Evolutionary conservation across 192 early-diverging fungal genomes (phyloP), one percentile per base, ranked within the genome.

Genomic region (Linnemannia schmuckeri): DNA sequence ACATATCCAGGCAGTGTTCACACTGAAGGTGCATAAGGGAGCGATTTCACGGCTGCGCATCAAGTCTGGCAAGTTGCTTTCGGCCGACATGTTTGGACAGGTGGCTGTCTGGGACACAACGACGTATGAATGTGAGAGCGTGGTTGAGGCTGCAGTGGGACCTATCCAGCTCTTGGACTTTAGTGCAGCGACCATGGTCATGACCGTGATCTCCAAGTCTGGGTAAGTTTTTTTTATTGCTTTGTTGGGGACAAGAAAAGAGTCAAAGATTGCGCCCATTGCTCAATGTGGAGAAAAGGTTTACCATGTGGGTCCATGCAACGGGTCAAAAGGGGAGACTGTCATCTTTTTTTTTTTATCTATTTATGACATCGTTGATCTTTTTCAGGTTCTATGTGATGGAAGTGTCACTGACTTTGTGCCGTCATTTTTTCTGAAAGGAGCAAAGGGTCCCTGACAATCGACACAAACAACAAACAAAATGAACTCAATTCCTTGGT

Each of bases 131-230:
- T 87, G 76, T 20, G 70, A 78, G 27, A 35, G 24, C 9, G 41
- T 81, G 20, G 46, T 87, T 30, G 84, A 81, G 27, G 76, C 79
- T n/a, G 70, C 76, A 3, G 69, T 77, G 37, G 84, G 84, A 18
- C 79, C 84, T 15, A 81, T 87, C 35, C 79, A 78, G 27, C 42
- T 87, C 33, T 35, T 87, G 75, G 84, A 87, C 66, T 87, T 87
- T 80, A 81, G 84, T 78, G 71, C 63, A 22, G 61, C 52, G 8
- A 46, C 70, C 22, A 87, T 87, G 84, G 33, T 87, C 17, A 81
- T 81, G 79, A 81, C 84, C 0, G 84, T 78, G 30, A 70, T 87
- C 27, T 87, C 84, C 10, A 77, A 76, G 52, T 81, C 84, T 77
- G 84, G 79, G 84, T 87, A 75, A 81, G 84, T 49, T 6, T 54